Percentiles rank a stretch among this genome's conserved stretches.
These are phyloP conservation scores for Crithidia expoeki DNA, from an alignment of 208 protist genomes.

Conservation along the genomic window DNA sequence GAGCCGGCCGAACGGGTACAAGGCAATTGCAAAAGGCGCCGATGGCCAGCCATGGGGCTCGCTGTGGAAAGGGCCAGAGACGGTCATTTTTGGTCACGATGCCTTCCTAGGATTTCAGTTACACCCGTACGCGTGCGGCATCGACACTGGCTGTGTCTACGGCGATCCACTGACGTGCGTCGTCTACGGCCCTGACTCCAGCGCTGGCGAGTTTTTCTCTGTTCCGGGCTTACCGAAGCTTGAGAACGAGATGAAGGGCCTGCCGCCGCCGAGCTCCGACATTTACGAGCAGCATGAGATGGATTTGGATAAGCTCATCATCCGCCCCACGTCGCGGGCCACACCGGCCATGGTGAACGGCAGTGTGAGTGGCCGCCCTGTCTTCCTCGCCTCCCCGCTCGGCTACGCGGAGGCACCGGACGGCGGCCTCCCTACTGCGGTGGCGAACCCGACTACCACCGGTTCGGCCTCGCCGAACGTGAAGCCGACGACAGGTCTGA, in stretches of 20 bases:
- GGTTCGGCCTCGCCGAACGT: neutral
- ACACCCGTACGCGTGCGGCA: slow-evolving; percentile 73
- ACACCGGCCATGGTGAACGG: slow-evolving; percentile 37
- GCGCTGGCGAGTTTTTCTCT: slow-evolving; percentile 57
- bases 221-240: slow-evolving; percentile 74
- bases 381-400: slow-evolving; percentile 47
- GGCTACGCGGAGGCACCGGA: slow-evolving; percentile 17
- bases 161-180: slow-evolving; percentile 82
- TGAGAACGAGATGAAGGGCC: slow-evolving; percentile 69
- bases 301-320: slow-evolving; percentile 56
- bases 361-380: slow-evolving; percentile 22
- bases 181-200: slow-evolving; percentile 52
- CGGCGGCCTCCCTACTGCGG: neutral
- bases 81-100: slow-evolving; percentile 91
- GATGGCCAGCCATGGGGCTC: slow-evolving; percentile 67
- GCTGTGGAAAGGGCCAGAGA: slow-evolving; percentile 82
- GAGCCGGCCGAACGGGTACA: slow-evolving; percentile 35
- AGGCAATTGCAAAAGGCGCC: slow-evolving; percentile 65
- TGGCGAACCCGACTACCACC: neutral
- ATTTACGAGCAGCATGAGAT: slow-evolving; percentile 77
- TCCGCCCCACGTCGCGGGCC: slow-evolving; percentile 58
- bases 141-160: slow-evolving; percentile 93
- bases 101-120: slow-evolving; percentile 79
- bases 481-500: slow-evolving; percentile 21
- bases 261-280: slow-evolving; percentile 64